These are phyloP conservation scores for Helicocarpus griseus DNA, from an alignment of 2,329 filamentous ascomycete genomes.

Conservation along the genomic window DNA sequence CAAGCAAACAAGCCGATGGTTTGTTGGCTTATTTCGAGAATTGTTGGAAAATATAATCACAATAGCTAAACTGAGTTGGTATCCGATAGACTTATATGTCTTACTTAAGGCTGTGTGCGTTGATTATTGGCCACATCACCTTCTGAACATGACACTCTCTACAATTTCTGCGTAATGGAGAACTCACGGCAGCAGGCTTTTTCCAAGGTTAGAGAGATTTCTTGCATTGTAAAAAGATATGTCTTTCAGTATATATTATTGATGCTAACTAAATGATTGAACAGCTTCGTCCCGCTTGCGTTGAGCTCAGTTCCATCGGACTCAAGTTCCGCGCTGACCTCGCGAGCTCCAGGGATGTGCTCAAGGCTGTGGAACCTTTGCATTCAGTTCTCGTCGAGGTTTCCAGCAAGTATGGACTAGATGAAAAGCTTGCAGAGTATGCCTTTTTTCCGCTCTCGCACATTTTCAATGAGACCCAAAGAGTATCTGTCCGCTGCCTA, in stretches of 20 bases:
- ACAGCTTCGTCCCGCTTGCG: conserved; percentile 49
- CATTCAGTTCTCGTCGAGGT: conserved; percentile 31
- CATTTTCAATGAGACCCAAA: conserved; percentile 66
- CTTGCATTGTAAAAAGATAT: too few relatives aligned
- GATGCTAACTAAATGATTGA: conserved; percentile 1
- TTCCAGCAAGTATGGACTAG: conserved; percentile 41
- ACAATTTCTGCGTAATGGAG: not conserved
- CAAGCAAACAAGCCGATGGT: too few relatives aligned
- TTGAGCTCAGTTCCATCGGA: conserved; percentile 47
- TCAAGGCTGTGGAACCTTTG: conserved; percentile 38
- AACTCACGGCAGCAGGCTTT: not conserved
- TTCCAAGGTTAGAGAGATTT: not conserved
- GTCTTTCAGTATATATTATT: too few relatives aligned
- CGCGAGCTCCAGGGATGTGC: conserved; percentile 37
- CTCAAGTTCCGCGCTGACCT: conserved; percentile 41
- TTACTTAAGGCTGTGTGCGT: not conserved
- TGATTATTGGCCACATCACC: not conserved
- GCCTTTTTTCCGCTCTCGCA: conserved; percentile 87
- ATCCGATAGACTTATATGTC: not conserved
- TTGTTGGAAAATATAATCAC: too few relatives aligned
- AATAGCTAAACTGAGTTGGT: not conserved
- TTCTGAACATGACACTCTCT: not conserved
- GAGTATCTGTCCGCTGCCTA: conserved; percentile 56
- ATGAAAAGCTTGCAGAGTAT: conserved; percentile 84
- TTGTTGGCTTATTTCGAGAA: too few relatives aligned